Conservation (phyloP, 1,139 yeast genomes). For the Kodamaea sp. region DNA sequence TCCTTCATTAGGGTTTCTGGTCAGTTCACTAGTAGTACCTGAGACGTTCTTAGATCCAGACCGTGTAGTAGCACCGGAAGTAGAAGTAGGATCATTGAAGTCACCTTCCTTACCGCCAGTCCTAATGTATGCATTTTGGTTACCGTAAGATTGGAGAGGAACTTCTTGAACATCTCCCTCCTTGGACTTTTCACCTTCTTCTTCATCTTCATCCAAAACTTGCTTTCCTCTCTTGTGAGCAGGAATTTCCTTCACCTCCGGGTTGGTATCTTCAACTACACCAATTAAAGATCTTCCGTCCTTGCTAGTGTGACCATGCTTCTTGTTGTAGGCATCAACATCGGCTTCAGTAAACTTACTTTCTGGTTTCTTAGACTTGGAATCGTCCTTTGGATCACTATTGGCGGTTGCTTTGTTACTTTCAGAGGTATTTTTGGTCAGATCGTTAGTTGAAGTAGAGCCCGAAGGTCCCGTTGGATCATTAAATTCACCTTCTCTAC, state of each 20-base stretch:
- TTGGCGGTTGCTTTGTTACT: too few species aligned
- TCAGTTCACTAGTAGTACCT: not conserved
- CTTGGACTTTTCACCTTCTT: slow-evolving; percentile 3
- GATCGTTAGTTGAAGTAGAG: too few species aligned
- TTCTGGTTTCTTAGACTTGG: slow-evolving; percentile 3
- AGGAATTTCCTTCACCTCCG: slow-evolving; percentile 20
- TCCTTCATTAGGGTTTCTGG: slow-evolving; percentile 5
- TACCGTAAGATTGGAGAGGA: slow-evolving; percentile 9
- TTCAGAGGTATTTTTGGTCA: too few species aligned
- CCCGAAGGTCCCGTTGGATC: too few species aligned
- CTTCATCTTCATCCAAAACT: slow-evolving; percentile 11
- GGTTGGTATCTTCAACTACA: slow-evolving; percentile 27
- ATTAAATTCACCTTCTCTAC: slow-evolving; percentile 14
- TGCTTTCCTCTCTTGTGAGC: slow-evolving; percentile 15
- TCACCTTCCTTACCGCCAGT: slow-evolving; percentile 20
- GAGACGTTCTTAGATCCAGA: slow-evolving; percentile 3
- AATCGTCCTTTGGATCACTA: too few species aligned
- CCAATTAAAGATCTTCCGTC: slow-evolving; percentile 30
- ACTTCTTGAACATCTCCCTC: slow-evolving; percentile 16
- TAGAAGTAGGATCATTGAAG: slow-evolving; percentile 5
- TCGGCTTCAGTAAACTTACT: slow-evolving; percentile 20
- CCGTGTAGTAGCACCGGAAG: slow-evolving; percentile 4
- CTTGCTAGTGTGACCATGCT: slow-evolving; percentile 25
- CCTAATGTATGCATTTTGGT: slow-evolving; percentile 16
- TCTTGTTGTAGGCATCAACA: slow-evolving; percentile 29